These are phyloP conservation scores for Geotrichum armillariae DNA, from an alignment of 1,139 yeast species.

Conservation along the genomic window DNA sequence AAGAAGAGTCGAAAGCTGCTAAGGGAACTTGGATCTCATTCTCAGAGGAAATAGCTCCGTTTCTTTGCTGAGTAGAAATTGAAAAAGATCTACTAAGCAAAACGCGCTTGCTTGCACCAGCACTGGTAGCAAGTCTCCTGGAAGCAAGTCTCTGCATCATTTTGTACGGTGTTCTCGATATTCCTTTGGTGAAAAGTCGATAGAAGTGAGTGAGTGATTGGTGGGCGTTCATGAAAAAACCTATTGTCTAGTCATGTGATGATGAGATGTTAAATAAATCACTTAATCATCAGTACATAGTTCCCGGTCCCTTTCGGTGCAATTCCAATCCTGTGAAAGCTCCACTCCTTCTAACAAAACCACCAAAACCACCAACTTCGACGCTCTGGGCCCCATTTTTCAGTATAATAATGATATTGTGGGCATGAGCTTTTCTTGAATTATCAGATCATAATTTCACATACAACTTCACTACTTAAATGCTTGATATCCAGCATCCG, in stretches of 20 bases:
- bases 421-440: too few relatives aligned
- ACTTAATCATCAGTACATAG: too few relatives aligned
- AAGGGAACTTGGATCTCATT: conserved; percentile 21
- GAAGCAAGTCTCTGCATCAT: conserved; percentile 18
- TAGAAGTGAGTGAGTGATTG: too few relatives aligned
- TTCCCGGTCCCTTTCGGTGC: background rate
- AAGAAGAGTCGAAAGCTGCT: conserved; percentile 42
- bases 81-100: conserved; percentile 10
- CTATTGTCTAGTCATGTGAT: too few relatives aligned
- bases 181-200: too few relatives aligned
- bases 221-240: too few relatives aligned
- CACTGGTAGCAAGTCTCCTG: background rate
- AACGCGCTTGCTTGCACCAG: background rate
- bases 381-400: background rate
- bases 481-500: background rate
- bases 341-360: background rate
- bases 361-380: background rate
- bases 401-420: too few relatives aligned
- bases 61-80: conserved; percentile 1
- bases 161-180: background rate
- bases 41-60: conserved; percentile 12
- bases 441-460: background rate
- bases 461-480: background rate
- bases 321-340: background rate
- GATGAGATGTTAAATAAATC: too few relatives aligned